Evolutionary conservation across 345 rosid species (phyloP), one percentile per base, ranked within the genome.

Genomic region (Eucalyptus cloeziana): DNA sequence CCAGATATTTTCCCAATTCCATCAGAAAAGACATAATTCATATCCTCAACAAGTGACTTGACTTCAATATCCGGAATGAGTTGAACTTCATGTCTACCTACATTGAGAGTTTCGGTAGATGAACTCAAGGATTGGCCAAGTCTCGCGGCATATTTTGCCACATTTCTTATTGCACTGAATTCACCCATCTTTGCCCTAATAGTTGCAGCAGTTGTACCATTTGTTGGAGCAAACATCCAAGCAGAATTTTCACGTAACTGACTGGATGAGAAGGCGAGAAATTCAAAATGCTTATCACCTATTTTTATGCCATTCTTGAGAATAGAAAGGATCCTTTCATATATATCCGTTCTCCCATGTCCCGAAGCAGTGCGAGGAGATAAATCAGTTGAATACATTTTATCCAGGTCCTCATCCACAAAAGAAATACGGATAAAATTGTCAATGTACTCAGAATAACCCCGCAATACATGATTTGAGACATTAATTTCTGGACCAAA

Each of bases 241-340:
- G 95, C 94, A 88, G 96, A 95, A 90, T 92, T 94, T 88, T 95
- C 97, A 4, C 96, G 91, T 89, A 95, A 89, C 86, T 95, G 97
- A 91, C 96, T 94, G 47, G 97, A 89, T 60, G 97, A 95, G 89
- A 92, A 95, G n/a, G 97, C 97, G 56, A 94, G 96, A 92, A 95
- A 94, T 87, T 95, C 95, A 91, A 95, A 95, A 89, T 89, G 93
- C 88, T 92, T 94, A 33, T 93, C 90, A 25, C 95, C 95, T 81
- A 95, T 94, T 7, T 87, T 90, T 47, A 95, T 92, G 50, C 96
- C 96, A 89, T 92, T 90, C 79, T 25, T 87, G 33, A 95, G 93
- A 67, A 88, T 88, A 49, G 94, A 94, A 62, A 94, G 92, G 71
- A 94, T 91, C 91, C 97, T 93, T 52, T 43, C 49, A 69, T 92